phyloP scores from a whole-genome alignment of 1,284 basidiomycete genomes.

The Lignosus rhinocerotis region DNA sequence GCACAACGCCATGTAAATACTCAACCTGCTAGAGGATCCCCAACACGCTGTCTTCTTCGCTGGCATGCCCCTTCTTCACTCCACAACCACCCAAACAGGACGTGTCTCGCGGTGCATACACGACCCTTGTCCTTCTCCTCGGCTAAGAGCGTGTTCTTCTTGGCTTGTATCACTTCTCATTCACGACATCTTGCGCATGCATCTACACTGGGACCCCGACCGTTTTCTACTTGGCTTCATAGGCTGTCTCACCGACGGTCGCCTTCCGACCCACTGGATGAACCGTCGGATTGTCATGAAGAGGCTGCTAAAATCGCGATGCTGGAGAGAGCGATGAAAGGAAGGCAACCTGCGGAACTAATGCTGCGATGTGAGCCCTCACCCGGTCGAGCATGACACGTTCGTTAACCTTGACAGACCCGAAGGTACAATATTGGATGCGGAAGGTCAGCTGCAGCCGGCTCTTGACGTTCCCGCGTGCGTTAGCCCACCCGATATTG shows the following conservation, averaged over 20 bases:
- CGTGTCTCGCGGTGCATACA: conserved; percentile 15
- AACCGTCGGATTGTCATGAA: conserved; percentile 55
- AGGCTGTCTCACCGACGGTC: conserved; percentile 6
- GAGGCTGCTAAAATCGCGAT: conserved; percentile 70
- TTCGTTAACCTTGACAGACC: conserved; percentile 21
- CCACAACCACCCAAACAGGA: conserved; percentile 15
- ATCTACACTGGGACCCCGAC: neutral
- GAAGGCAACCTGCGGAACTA: conserved; percentile 76
- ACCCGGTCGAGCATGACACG: conserved; percentile 2
- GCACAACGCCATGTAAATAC: conserved; percentile 47
- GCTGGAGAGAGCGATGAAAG: conserved; percentile 79
- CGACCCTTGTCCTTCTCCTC: neutral
- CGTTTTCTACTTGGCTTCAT: conserved; percentile 21
- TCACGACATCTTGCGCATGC: neutral
- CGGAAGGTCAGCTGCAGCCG: conserved; percentile 53
- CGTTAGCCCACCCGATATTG: neutral
- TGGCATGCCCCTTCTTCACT: conserved; percentile 5
- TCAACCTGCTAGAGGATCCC: conserved; percentile 18
- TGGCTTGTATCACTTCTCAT: conserved; percentile 14
- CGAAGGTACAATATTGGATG: conserved; percentile 84
- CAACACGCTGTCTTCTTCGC: conserved; percentile 6
- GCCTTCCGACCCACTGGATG: conserved; percentile 22
- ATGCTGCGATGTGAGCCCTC: conserved; percentile 75
- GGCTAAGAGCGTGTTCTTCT: conserved; percentile 26
- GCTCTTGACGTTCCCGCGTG: neutral